Evolutionary conservation across 2,329 filamentous ascomycete genomes (phyloP), one percentile per base, ranked within the genome.

Genomic region (Phaeophleospora eucalypticola): DNA sequence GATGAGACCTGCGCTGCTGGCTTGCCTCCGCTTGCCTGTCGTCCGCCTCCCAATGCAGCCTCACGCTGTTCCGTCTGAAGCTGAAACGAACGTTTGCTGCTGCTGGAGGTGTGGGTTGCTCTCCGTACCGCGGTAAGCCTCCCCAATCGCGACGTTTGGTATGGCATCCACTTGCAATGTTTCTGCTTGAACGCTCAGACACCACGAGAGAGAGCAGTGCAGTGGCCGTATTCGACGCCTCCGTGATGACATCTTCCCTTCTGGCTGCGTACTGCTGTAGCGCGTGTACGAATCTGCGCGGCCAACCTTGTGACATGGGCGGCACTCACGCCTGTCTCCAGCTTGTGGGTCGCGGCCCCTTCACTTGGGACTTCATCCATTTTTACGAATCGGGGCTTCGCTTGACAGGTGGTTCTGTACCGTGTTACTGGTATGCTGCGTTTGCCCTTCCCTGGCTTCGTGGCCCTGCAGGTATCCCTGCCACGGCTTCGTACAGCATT

Each of bases 21-120:
- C n/a, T n/a, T n/a, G 41, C 35, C 36, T 33, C 39, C 33, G 33
- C 33, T 35, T 35, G 33, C n/a, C 14, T 35, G 33, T 35, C 14
- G 17, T 14, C n/a, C 33, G 33, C 4, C n/a, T 15, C 44, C 32
- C 29, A 18, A 51, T 47, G 48, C 52, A 50, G 52, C 46, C 41
- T 40, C 43, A 35, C n/a, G n/a, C n/a, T n/a, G n/a, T n/a, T n/a
- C 24, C 21, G 48, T 45, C 36, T 19, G 51, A 43, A 43, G 36
- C 45, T 48, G 44, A 50, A 49, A 44, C 51, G 35, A 27, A 42
- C n/a, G n/a, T n/a, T n/a, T n/a, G n/a, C n/a, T n/a, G n/a, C n/a
- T n/a, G n/a, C n/a, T n/a, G n/a, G n/a, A n/a, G n/a, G n/a, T n/a
- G n/a, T n/a, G n/a, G n/a, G n/a, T n/a, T n/a, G n/a, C n/a, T n/a